Evolutionary conservation across 495 filamentous ascomycete genomes (phyloP).

Genomic region (Penicillium mononematosum): DNA sequence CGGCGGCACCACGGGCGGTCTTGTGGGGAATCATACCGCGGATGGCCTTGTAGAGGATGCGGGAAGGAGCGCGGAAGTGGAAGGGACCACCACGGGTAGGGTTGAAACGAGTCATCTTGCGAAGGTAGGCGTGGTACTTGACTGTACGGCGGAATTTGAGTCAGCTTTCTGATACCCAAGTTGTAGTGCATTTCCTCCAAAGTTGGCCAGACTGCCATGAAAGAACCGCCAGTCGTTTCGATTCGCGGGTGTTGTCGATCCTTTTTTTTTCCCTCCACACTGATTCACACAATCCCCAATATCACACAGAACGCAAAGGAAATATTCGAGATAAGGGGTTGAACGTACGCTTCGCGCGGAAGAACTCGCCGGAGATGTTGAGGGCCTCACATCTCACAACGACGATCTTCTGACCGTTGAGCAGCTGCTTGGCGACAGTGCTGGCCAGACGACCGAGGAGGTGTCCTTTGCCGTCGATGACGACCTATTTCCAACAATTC

Average conservation of each 20-base stretch:
- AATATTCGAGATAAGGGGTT: conserved; percentile 22
- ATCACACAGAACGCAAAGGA: conserved; percentile 15
- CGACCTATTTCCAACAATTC: conserved; percentile 59
- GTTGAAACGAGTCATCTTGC: conserved; percentile 99
- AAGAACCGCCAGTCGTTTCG: not conserved
- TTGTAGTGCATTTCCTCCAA: conserved; percentile 10
- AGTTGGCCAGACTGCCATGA: not conserved
- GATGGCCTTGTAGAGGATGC: conserved; percentile 99
- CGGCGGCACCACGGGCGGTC: conserved; percentile 93
- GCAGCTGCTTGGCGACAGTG: conserved; percentile 98
- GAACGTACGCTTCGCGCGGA: conserved; percentile 97
- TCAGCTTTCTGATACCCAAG: conserved; percentile 31
- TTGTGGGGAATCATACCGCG: conserved; percentile 99
- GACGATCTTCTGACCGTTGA: conserved; percentile 99
- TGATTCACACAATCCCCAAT: conserved; percentile 6
- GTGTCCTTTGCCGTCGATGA: conserved; percentile 99
- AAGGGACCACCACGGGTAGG: conserved; percentile 98
- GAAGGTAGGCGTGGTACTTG: conserved; percentile 99
- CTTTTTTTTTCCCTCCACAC: conserved; percentile 12
- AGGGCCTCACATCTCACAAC: conserved; percentile 97
- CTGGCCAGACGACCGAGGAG: conserved; percentile 98
- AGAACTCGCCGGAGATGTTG: conserved; percentile 99
- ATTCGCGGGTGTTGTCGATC: not conserved
- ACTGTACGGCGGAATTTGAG: conserved; percentile 58
- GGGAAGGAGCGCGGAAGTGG: conserved; percentile 97